Evolutionary conservation across 1,284 basidiomycete genomes (phyloP), one percentile per base, ranked within the genome.

Genomic region (Cryptococcus amylolentus): DNA sequence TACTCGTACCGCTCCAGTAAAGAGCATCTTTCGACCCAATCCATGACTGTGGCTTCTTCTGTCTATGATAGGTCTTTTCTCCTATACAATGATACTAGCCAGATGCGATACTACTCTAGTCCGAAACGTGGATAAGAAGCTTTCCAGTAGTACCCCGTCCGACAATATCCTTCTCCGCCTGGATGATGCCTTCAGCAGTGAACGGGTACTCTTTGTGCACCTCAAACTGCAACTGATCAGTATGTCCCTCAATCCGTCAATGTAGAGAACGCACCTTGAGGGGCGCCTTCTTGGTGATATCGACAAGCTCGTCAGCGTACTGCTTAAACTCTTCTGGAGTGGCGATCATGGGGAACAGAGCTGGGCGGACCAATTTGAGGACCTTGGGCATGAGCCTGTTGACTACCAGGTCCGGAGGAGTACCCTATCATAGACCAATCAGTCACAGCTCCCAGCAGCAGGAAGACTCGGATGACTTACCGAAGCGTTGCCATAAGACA

Each of bases 401-500:
- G 0, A 87, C 83, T 2, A 86, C 76, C 68, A 95, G 86, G 0
- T 89, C 66, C 10, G 77, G 67, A 4, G 67, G 62, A 18, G 71
- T 58, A 41, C 71, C 68, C 50, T 65, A 40, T 35, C 3, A 23
- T 23, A 23, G 0, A 23, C 23, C 23, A 3, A 1, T 23, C 23
- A 38, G 46, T 27, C 4, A 12, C 26, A 48, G 18, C 26, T n/a
- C 7, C 18, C 6, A 37, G 50, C 18, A 37, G 35, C 31, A 38
- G 43, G 8, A 35, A 16, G 48, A 38, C 12, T 14, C 10, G 27
- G 31, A 49, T 9, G 31, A 62, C 77, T 76, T 49, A 81, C 94
- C 12, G 89, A 93, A 0, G 94, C 90, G 71, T 96, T 97, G 0
- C 95, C 95, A 52, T 93, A 86, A 9, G 86, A 87, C n/a, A 94